Conservation (phyloP, 345 rosid genomes). For the Eucalyptus brandiana region DNA sequence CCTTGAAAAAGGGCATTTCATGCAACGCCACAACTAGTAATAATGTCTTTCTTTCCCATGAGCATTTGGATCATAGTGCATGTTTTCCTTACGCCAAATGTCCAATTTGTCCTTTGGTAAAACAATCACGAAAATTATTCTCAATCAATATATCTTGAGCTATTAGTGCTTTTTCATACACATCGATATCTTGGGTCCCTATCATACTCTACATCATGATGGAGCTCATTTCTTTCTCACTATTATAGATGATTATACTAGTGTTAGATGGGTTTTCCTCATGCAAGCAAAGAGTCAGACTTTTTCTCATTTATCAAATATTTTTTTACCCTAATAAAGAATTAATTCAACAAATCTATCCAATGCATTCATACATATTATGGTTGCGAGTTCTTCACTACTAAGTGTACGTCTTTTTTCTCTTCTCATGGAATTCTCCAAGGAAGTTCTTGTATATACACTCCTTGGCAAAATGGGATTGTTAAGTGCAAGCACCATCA, state of each 20-base stretch:
- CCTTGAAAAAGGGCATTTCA: not conserved
- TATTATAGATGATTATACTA: too few species aligned
- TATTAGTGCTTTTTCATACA: not conserved
- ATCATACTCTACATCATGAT: not conserved
- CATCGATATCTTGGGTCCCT: accelerated
- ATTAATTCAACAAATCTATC: too few species aligned
- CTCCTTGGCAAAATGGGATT: not conserved
- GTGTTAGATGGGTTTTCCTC: not conserved
- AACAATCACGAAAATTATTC: not conserved
- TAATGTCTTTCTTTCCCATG: too few species aligned
- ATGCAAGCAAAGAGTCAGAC: not conserved
- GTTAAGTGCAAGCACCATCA: not conserved
- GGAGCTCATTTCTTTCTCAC: too few species aligned
- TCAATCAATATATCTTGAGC: not conserved
- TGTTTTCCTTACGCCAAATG: not conserved
- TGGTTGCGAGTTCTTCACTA: too few species aligned
- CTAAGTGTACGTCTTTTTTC: accelerated
- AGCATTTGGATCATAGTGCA: not conserved
- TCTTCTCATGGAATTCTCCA: too few species aligned
- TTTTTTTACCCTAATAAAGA: too few species aligned
- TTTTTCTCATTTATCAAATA: not conserved
- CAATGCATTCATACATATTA: too few species aligned
- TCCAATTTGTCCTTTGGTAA: not conserved
- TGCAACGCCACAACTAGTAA: not conserved
- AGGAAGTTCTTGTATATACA: too few species aligned